Evolutionary conservation across 768 basidiomycete genomes (phyloP), one percentile per base, ranked within the genome.

Genomic region (Suillus occidentalis): DNA sequence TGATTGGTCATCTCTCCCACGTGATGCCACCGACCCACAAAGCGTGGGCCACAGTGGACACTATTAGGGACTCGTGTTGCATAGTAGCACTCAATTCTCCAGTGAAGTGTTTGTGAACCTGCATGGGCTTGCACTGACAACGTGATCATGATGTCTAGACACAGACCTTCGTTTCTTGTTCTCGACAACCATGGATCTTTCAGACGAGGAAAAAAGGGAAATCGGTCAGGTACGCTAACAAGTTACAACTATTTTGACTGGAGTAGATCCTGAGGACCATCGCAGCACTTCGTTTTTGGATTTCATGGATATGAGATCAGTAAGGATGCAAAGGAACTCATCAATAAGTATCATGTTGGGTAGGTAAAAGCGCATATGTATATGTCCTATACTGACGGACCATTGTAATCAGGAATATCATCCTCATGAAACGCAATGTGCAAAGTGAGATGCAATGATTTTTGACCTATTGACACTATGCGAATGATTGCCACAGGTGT

Each of bases 391-490:
- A 14, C 25, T 58, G 25, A 18, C 31, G 3, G 63, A 47, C 6
- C 14, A 36, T 6, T 25, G 52, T 28, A 2, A 14, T 13, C 65
- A 81, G 80, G 9, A 84, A 83, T 70, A 79, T 91, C 34, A 90
- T 91, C 65, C 76, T 89, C 56, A 87, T 90, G 85, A 89, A 84
- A 71, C 78, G 89, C 60, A 91, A 91, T 64, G 81, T 91, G 1
- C 74, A 80, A 68, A 83, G 88, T 85, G 45, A 61, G 7, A n/a
- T 47, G 12, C 14, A 39, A 5, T 28, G 6, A 25, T 8, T 14
- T 22, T 12, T 10, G 60, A 34, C 14, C 10, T n/a, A 4, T 47
- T 6, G 4, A 20, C 14, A 28, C 6, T 40, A 37, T 56, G 65
- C 47, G 16, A 25, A 63, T 55, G 10, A 42, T 45, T 53, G 52